phyloP scores from a whole-genome alignment of 2,329 filamentous ascomycete genomes.

The Talaromyces pinophilus region DNA sequence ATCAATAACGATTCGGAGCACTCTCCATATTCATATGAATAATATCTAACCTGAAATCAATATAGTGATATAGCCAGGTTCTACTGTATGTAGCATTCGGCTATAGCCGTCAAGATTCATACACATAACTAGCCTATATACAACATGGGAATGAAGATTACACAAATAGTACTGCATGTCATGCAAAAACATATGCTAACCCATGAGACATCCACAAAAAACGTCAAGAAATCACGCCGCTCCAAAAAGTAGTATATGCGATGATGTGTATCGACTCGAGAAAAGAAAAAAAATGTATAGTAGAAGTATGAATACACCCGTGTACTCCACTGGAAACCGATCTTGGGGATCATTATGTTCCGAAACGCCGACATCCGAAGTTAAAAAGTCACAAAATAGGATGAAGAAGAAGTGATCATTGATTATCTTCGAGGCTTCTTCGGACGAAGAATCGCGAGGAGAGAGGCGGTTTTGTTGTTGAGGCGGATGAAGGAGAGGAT shows the following conservation, averaged over 20 bases:
- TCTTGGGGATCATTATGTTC: conserved; percentile 11
- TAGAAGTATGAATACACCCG: conserved; percentile 11
- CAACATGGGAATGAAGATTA: not conserved
- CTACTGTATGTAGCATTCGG: not conserved
- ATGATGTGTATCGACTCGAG: not conserved
- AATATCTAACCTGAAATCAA: no score
- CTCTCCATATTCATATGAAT: no score
- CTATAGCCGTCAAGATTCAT: not conserved
- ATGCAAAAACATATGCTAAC: conserved; percentile 1
- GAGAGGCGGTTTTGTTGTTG: not conserved
- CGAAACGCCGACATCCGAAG: conserved; percentile 11
- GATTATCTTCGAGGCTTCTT: not conserved
- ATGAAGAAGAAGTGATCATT: not conserved
- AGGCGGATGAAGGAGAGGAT: not conserved
- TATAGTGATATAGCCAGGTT: no score
- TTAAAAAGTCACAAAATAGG: not conserved
- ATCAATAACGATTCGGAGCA: no score
- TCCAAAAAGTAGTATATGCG: conserved; percentile 9
- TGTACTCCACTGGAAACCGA: conserved; percentile 10
- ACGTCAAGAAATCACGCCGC: conserved; percentile 4
- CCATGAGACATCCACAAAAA: conserved; percentile 8
- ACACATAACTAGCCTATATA: conserved; percentile 2
- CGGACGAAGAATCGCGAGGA: conserved; percentile 10
- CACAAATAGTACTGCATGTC: not conserved
- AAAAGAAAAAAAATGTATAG: not conserved